These are phyloP conservation scores for Nicotiana tabacum DNA, from an alignment of 257 asterid genomes.

Conservation along the genomic window DNA sequence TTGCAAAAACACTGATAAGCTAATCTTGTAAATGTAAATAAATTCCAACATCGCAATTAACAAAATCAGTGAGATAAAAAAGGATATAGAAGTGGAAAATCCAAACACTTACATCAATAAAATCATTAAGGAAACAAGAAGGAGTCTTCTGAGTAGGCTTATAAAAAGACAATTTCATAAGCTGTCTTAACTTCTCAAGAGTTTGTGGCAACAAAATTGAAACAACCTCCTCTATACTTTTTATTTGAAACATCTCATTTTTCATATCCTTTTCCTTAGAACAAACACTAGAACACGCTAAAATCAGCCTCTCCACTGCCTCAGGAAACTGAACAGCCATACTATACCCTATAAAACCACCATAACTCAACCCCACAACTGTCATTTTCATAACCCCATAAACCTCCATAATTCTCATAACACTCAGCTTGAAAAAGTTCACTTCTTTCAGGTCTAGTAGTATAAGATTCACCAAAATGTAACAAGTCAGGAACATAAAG, in stretches of 20 bases:
- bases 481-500: constrained; percentile 69
- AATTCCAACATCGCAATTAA: background rate
- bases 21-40: background rate
- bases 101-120: no score
- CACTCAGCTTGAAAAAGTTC: constrained; percentile 63
- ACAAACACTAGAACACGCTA: constrained; percentile 70
- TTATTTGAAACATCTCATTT: constrained; percentile 60
- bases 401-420: constrained; percentile 54
- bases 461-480: constrained; percentile 64
- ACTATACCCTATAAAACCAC: constrained; percentile 73
- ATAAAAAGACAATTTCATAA: constrained; percentile 46
- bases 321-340: constrained; percentile 65
- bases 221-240: constrained; percentile 42
- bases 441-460: constrained; percentile 45
- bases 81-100: no score
- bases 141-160: constrained; percentile 61
- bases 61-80: no score
- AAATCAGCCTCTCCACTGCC: constrained; percentile 57
- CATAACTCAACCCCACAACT: constrained; percentile 71
- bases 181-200: constrained; percentile 52
- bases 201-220: constrained; percentile 52
- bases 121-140: constrained; percentile 50
- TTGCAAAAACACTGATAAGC: background rate
- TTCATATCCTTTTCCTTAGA: constrained; percentile 71
- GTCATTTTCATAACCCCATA: constrained; percentile 35